phyloP scores from a whole-genome alignment of 208 protist species.

The Crithidia mellificae region DNA sequence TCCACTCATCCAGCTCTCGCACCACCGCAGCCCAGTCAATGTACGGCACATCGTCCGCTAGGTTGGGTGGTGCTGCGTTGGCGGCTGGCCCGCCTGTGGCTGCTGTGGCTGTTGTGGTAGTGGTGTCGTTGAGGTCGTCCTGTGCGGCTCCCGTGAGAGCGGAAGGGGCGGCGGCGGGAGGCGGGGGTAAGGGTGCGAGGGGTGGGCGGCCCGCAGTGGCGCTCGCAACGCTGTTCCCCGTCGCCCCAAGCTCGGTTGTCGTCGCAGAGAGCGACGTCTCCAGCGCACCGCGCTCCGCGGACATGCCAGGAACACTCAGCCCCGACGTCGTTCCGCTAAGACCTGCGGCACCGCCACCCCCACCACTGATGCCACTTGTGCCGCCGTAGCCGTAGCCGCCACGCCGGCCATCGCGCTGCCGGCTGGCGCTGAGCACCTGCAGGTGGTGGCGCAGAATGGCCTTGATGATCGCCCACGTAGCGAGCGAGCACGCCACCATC shows the following conservation, averaged over 20 bases:
- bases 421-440: conserved; percentile 11
- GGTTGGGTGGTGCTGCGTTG: no score
- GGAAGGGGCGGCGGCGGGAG: conserved; percentile 1
- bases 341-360: not conserved
- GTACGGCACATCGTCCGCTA: conserved; percentile 15
- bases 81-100: no score
- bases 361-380: not conserved
- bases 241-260: not conserved
- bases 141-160: not conserved
- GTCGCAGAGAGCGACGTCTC: conserved; percentile 14
- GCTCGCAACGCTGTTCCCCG: conserved; percentile 9
- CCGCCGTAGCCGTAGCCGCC: conserved; percentile 1
- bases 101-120: no score
- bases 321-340: no score
- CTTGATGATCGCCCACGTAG: conserved; percentile 70
- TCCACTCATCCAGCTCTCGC: conserved; percentile 46
- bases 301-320: not conserved
- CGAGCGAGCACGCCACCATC: conserved; percentile 48
- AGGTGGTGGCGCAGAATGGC: conserved; percentile 63
- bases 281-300: not conserved
- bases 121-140: no score
- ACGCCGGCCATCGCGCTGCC: conserved; percentile 1
- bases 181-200: conserved; percentile 16
- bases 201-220: conserved; percentile 9
- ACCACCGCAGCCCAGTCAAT: conserved; percentile 75